Evolutionary conservation across 805 yeast genomes (phyloP).

Genomic region (Scheffersomyces amazonensis): DNA sequence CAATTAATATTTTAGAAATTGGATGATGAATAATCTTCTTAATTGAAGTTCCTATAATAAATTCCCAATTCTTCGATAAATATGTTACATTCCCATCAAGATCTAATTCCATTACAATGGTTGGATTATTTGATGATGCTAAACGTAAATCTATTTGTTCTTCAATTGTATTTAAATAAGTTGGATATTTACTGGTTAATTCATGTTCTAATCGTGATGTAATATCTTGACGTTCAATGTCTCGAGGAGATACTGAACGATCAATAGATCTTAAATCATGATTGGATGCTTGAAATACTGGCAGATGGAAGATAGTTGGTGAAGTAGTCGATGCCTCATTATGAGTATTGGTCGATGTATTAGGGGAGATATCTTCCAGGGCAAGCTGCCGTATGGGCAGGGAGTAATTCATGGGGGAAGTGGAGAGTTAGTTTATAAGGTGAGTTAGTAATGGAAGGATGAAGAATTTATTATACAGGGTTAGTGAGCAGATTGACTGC

Average conservation of each 20-base stretch:
- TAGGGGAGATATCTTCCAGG: no score
- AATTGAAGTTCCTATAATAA: constrained; percentile 66
- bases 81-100: constrained; percentile 75
- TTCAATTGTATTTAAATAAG: constrained; percentile 21
- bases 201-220: neutral
- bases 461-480: no score
- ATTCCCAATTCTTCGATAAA: constrained; percentile 74
- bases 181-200: neutral
- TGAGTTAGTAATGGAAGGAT: no score
- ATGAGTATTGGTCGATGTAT: no score
- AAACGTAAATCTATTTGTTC: constrained; percentile 53
- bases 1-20: constrained; percentile 62
- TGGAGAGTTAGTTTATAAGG: no score
- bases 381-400: no score
- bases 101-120: constrained; percentile 81
- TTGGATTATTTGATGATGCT: constrained; percentile 69
- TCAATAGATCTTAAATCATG: constrained; percentile 18
- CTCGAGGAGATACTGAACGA: constrained; percentile 31
- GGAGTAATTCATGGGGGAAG: no score
- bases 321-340: constrained; percentile 9
- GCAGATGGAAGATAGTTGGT: constrained; percentile 5
- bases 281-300: constrained; percentile 14
- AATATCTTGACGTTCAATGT: neutral
- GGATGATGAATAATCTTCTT: constrained; percentile 54
- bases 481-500: no score